These are phyloP conservation scores for Ganoderma boninense DNA, from an alignment of 1,284 basidiomycete species.

Conservation along the genomic window DNA sequence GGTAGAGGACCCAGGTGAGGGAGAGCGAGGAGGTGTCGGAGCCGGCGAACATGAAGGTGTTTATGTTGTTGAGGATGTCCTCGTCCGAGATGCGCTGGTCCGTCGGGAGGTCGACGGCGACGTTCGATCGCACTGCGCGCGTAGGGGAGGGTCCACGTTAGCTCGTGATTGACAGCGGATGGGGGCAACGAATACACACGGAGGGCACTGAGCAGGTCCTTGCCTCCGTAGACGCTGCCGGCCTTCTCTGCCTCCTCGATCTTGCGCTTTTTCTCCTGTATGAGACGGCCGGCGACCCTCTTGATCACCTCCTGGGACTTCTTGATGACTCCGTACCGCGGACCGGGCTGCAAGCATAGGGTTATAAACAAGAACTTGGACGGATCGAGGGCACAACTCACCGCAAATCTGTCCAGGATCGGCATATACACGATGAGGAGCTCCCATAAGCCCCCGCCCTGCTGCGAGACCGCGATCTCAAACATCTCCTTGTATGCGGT, in stretches of 20 bases:
- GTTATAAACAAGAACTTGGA: too few species aligned
- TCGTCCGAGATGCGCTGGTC: constrained; percentile 82
- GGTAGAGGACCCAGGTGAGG: constrained; percentile 78
- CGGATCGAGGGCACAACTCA: background rate
- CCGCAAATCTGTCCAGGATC: constrained; percentile 53
- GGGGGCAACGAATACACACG: constrained; percentile 49
- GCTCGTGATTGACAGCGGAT: constrained; percentile 11
- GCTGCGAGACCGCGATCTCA: constrained; percentile 66
- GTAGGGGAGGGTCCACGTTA: constrained; percentile 6
- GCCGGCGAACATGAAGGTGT: constrained; percentile 88
- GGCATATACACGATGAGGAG: constrained; percentile 71
- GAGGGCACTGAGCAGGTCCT: constrained; percentile 73
- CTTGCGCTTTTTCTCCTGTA: constrained; percentile 76
- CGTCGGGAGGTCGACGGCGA: constrained; percentile 64
- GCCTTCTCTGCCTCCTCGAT: constrained; percentile 62
- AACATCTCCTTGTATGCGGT: constrained; percentile 85
- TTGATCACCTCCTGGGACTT: constrained; percentile 69
- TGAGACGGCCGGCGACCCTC: constrained; percentile 70
- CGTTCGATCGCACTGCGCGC: constrained; percentile 74
- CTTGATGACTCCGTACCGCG: constrained; percentile 42
- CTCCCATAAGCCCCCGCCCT: constrained; percentile 54
- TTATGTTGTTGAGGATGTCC: constrained; percentile 83
- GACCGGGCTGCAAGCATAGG: constrained; percentile 15
- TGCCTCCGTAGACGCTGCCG: constrained; percentile 58
- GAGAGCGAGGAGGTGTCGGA: constrained; percentile 85